Conservation (phyloP, 169 alveolate genomes). For the Cryptosporidium parvum region DNA sequence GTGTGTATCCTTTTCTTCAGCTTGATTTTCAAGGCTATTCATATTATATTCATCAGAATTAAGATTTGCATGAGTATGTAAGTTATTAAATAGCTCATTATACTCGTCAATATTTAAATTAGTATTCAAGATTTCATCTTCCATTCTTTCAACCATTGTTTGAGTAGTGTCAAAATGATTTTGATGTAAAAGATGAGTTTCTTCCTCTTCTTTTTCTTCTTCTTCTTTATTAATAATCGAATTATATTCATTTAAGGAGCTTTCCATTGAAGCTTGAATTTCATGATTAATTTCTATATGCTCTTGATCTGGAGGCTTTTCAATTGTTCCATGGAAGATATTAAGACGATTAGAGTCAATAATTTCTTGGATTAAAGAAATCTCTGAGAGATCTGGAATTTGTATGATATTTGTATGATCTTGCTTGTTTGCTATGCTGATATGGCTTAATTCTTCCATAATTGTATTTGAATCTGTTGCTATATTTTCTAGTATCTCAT, state of each 20-base stretch:
- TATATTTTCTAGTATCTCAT: neutral
- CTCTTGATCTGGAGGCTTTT: neutral
- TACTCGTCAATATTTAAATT: constrained; percentile 19
- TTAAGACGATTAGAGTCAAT: neutral
- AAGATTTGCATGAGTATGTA: neutral
- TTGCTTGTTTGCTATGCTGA: neutral
- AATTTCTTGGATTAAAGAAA: constrained; percentile 3
- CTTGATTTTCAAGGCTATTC: neutral
- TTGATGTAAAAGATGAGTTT: neutral
- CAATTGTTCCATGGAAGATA: neutral
- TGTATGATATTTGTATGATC: neutral
- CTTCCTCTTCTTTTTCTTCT: neutral
- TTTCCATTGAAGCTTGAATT: neutral
- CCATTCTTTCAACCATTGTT: constrained; percentile 18
- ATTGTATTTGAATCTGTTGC: neutral
- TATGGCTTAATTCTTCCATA: neutral
- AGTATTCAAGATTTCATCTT: constrained; percentile 13
- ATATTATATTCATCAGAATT: neutral
- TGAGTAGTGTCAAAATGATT: neutral
- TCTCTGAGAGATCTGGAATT: constrained; percentile 9
- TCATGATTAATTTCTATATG: neutral
- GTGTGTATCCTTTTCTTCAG: neutral
- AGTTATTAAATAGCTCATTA: neutral
- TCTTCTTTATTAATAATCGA: neutral
- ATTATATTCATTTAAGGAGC: neutral